A percentile compares a stretch with the other conserved stretches of the same genome.
Evolutionary conservation across 306 rosid genomes (phyloP).

Genomic region (Aeschynomene evenia): DNA sequence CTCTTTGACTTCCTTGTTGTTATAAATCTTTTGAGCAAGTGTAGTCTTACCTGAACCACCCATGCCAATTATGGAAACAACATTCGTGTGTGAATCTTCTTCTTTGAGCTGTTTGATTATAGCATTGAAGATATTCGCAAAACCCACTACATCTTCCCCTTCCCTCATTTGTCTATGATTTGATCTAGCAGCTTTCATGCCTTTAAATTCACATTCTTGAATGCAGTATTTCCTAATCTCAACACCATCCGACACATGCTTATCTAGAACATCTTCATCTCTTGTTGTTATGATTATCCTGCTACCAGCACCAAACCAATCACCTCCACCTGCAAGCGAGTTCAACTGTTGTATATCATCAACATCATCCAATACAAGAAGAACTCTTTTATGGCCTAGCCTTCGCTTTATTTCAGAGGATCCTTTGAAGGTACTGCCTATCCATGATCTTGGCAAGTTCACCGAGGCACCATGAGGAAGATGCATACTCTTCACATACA

Average conservation of each 20-base stretch:
- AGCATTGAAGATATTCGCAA: background rate
- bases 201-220: background rate
- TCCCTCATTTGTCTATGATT: background rate
- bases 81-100: background rate
- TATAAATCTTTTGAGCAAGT: conserved; percentile 1
- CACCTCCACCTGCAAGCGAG: background rate
- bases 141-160: background rate
- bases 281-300: background rate
- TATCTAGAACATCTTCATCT: background rate
- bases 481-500: background rate
- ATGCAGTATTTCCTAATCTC: background rate
- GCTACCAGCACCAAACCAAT: background rate
- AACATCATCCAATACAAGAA: background rate
- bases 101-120: background rate
- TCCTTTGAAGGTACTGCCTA: no score
- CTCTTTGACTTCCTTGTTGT: background rate
- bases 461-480: background rate
- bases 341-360: background rate
- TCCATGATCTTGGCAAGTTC: background rate
- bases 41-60: conserved; percentile 32
- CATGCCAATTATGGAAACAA: background rate
- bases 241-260: background rate
- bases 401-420: background rate
- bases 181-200: no score
- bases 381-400: background rate